Evolutionary conservation across 1,284 basidiomycete genomes (phyloP), one percentile per base, ranked within the genome.

Genomic region (Phellopilus nigrolimitatus): DNA sequence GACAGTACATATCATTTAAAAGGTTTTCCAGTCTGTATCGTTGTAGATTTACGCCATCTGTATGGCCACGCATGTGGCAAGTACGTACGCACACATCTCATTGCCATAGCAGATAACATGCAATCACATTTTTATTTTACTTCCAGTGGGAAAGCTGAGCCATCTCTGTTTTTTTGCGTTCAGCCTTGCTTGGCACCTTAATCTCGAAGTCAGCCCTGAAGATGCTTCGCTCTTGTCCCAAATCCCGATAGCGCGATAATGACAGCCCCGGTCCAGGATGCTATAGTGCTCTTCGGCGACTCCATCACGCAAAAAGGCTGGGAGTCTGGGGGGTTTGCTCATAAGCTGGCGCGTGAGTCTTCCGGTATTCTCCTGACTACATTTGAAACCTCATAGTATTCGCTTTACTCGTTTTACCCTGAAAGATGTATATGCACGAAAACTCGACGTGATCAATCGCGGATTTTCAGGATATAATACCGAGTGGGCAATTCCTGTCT

Each of bases 391-490:
- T n/a, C n/a, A n/a, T 31, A 9, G 19, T 21, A 6, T 24, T 17
- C 4, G 12, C 15, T 8, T 17, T 4, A 15, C n/a, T 5, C 10
- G 4, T 17, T n/a, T 15, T 17, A 37, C 7, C 40, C 24, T 22
- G 12, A 27, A 59, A 90, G 88, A 85, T 66, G 75, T 73, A 2
- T 94, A 92, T 66, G 76, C 76, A 31, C 75, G 91, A 51, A 88
- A 84, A 63, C 68, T 91, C 25, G 91, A 95, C 61, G 80, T 95
- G 10, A 59, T 94, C 47, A 93, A 93, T 64, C 80, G 91, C 36
- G 91, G 91, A 4, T 67, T 80, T 8, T 74, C 78, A 53, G 91
- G 91, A 2, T 95, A 93, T 66, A 93, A 88, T 62, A 85, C 88
- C 0, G 81, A 85, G 36, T 93, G 91, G 90, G 84, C 76, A 2